Base-by-base conservation (phyloP, 495 filamentous ascomycete species). In the Cercophora samala region DNA sequence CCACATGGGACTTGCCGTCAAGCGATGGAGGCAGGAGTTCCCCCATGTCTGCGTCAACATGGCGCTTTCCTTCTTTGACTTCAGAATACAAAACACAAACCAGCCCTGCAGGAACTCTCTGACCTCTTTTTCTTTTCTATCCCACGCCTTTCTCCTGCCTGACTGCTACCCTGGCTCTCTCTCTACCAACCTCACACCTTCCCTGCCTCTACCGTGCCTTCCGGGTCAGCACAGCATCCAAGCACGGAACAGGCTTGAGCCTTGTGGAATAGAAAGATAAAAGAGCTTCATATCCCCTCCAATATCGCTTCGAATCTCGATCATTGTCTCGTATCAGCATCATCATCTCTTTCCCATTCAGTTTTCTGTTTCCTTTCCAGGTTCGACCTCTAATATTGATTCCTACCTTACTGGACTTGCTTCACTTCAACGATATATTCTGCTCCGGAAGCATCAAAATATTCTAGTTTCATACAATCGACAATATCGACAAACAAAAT, bases 391-490 rank as follows among this genome's bases (percentile, higher is more conserved):
- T 46, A 26, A 25, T 37, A 19, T 8, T 29, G n/a, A n/a, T 21
- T 24, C 6, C 21, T 65, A 21, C 56, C 37, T 66, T 66, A 54
- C 19, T 61, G 61, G 46, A 51, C 51, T 29, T 29, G 56, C 52
- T 68, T 63, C 65, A 59, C 46, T 69, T 22, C 55, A 67, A 71
- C 67, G 29, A 59, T 51, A 25, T 32, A n/a, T 5, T 17, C 42
- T 54, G 63, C 63, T 68, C 73, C 55, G 59, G 73, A 69, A 69
- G 69, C 73, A 63, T 75, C 58, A 42, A 25, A 37, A 3, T 23
- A 26, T 62, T 54, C 18, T 56, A 23, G n/a, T 56, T 11, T 64
- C n/a, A 11, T 17, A 58, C 24, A 52, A 59, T 19, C 4, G 3
- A 3, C 52, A 54, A 17, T 18, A 56, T 56, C 18, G 59, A 32